These are phyloP conservation scores for Exophiala bonariae DNA, from an alignment of 2,329 filamentous ascomycete genomes.

Conservation along the genomic window DNA sequence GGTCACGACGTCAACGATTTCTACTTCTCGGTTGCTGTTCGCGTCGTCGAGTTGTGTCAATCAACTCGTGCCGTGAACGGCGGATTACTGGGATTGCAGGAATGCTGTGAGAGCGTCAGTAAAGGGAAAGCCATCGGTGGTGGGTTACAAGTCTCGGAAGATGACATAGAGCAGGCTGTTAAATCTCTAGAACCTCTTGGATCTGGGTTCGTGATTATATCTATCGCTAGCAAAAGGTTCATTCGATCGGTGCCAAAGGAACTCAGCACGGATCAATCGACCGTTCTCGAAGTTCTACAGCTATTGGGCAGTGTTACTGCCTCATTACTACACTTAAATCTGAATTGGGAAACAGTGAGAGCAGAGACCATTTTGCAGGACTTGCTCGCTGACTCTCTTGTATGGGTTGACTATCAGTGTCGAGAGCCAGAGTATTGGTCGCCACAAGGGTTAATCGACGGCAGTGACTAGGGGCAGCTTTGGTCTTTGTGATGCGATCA, in stretches of 20 bases:
- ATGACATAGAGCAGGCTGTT: slow-evolving; percentile 88
- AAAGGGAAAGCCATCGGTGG: slow-evolving; percentile 72
- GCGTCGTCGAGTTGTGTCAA: slow-evolving; percentile 89
- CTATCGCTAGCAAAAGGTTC: slow-evolving; percentile 80
- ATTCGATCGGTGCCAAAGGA: slow-evolving; percentile 94
- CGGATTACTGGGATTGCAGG: slow-evolving; percentile 79
- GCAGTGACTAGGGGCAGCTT: slow-evolving; percentile 42
- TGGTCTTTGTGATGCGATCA: no score
- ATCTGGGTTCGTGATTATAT: slow-evolving; percentile 80
- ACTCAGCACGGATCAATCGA: slow-evolving; percentile 89
- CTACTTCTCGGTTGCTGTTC: slow-evolving; percentile 96
- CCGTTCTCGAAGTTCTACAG: slow-evolving; percentile 87
- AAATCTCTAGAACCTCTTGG: slow-evolving; percentile 83
- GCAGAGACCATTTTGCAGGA: slow-evolving; percentile 91
- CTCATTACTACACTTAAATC: slow-evolving; percentile 82
- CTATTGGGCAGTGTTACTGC: slow-evolving; percentile 86
- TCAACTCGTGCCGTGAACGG: slow-evolving; percentile 88
- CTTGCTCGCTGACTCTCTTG: slow-evolving; percentile 79
- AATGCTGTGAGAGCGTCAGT: slow-evolving; percentile 75
- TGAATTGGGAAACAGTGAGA: slow-evolving; percentile 80
- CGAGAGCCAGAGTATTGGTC: slow-evolving; percentile 91
- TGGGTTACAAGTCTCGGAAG: slow-evolving; percentile 78
- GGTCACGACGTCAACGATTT: slow-evolving; percentile 95
- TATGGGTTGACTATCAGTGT: slow-evolving; percentile 89
- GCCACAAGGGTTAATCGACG: slow-evolving; percentile 45